Conservation (phyloP, 345 rosid species). For the Brassica cretica region DNA sequence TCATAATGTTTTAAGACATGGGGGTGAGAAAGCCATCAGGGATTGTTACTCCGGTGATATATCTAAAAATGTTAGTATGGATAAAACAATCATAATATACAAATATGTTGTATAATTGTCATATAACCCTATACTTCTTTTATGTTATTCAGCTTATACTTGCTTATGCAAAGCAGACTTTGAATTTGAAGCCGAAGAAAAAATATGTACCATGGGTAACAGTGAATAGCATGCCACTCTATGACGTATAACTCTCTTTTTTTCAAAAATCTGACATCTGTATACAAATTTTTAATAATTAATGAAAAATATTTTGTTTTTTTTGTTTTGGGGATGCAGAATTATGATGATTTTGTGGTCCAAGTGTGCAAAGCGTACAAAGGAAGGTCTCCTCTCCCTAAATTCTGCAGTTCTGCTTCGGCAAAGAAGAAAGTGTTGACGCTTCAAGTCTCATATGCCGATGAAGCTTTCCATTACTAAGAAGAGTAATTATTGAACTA, state of each 20-base stretch:
- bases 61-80: neutral
- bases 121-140: too few relatives aligned
- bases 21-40: neutral
- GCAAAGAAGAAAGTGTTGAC: neutral
- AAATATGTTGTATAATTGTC: too few relatives aligned
- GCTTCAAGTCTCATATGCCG: neutral
- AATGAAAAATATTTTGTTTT: neutral
- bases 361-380: neutral
- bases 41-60: neutral
- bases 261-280: too few relatives aligned
- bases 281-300: too few relatives aligned
- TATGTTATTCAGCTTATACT: neutral
- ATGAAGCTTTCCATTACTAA: neutral
- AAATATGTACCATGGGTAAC: neutral
- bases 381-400: neutral
- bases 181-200: neutral
- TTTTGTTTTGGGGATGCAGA: neutral
- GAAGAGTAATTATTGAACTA: too few relatives aligned
- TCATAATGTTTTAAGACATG: neutral
- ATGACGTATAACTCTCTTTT: neutral
- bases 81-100: neutral
- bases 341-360: neutral
- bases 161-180: neutral
- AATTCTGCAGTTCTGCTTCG: neutral
- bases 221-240: neutral